Conservation (phyloP, 2,329 filamentous ascomycete genomes). For the Boeremia lycopersici region DNA sequence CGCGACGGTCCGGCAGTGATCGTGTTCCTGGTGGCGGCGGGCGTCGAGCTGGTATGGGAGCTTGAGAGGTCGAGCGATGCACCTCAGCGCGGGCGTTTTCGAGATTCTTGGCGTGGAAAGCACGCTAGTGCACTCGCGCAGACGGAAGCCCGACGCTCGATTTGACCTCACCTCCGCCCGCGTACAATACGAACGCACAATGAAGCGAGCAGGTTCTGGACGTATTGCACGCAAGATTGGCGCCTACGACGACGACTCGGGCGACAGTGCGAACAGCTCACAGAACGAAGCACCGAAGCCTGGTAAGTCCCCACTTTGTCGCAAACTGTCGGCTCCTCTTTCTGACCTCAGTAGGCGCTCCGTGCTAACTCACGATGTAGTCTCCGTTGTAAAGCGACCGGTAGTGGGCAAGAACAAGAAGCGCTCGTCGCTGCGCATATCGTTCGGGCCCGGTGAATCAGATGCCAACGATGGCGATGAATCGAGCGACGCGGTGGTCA, state of each 20-base stretch:
- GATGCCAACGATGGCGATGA: constrained; percentile 60
- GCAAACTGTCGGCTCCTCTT: constrained; percentile 31
- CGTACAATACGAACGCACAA: constrained; percentile 31
- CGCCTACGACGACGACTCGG: constrained; percentile 64
- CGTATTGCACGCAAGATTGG: constrained; percentile 80
- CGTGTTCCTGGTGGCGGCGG: neutral
- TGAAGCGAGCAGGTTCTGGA: constrained; percentile 63
- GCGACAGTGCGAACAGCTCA: constrained; percentile 38
- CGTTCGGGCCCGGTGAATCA: constrained; percentile 70
- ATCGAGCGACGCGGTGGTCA: constrained; percentile 57
- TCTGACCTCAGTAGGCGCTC: constrained; percentile 45
- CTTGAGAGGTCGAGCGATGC: neutral
- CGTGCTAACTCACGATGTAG: constrained; percentile 54
- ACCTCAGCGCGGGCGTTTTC: constrained; percentile 23
- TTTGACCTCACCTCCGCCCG: neutral
- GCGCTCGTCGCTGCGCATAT: constrained; percentile 75
- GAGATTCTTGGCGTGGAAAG: constrained; percentile 20
- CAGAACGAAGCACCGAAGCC: constrained; percentile 37
- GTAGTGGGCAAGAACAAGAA: constrained; percentile 63
- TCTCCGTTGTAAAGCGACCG: constrained; percentile 62
- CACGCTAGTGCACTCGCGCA: constrained; percentile 16
- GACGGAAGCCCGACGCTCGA: constrained; percentile 7
- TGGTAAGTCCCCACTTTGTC: constrained; percentile 49
- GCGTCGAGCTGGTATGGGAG: neutral
- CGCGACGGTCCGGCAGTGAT: constrained; percentile 1